Evolutionary conservation across 176 grass and related monocot species (phyloP).

Genomic region (Themeda triandra): DNA sequence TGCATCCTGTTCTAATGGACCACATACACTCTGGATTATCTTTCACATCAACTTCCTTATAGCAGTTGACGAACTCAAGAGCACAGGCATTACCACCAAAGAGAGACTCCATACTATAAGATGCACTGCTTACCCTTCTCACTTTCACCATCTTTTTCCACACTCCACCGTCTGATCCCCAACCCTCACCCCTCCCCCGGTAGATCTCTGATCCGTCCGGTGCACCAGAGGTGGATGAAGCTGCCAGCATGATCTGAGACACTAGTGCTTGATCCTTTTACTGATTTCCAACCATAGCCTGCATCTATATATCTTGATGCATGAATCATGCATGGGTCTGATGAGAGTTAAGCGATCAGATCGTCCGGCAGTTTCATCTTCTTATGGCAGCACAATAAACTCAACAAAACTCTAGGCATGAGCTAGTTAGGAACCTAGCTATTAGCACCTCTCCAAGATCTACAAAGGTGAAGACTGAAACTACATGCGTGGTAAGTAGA

Average conservation of each 20-base stretch:
- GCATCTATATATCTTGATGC: not conserved
- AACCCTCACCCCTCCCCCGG: not conserved
- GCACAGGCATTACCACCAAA: not conserved
- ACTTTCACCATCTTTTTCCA: too few relatives aligned
- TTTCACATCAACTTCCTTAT: constrained; percentile 1
- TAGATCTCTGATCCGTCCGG: not conserved
- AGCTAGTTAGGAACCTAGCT: not conserved
- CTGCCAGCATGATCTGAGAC: constrained; percentile 38
- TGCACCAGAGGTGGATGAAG: constrained; percentile 33
- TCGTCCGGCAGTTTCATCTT: not conserved
- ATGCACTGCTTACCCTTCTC: constrained; percentile 10
- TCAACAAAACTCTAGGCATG: not conserved
- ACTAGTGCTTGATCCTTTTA: not conserved
- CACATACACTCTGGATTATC: constrained; percentile 8
- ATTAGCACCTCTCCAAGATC: not conserved
- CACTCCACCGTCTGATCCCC: not conserved
- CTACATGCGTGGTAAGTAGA: too few relatives aligned
- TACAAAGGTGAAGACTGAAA: not conserved
- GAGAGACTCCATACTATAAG: not conserved
- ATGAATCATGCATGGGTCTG: not conserved
- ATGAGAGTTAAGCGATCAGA: not conserved
- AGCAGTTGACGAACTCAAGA: not conserved
- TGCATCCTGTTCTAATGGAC: not conserved
- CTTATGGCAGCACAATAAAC: not conserved
- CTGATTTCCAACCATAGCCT: not conserved